phyloP scores from a whole-genome alignment of 805 yeast species.

The Wickerhamiella galacta region DNA sequence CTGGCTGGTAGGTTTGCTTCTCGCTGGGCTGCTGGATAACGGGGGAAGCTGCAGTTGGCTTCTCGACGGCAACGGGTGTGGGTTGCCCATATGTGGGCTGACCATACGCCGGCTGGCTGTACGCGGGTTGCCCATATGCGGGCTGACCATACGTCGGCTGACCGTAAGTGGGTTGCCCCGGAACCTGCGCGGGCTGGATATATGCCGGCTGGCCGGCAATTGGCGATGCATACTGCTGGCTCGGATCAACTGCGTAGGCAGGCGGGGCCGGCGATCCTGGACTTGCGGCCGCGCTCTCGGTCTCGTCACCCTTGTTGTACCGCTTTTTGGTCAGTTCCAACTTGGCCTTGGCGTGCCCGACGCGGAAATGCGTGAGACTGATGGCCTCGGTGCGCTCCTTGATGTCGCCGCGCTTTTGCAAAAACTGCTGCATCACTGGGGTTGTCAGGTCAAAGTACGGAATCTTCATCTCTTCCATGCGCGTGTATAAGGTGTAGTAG shows the following conservation, averaged over 20 bases:
- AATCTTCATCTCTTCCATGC: conserved; percentile 91
- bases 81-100: conserved; percentile 1
- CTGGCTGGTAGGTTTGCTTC: conserved; percentile 12
- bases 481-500: conserved; percentile 76
- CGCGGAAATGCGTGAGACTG: conserved; percentile 77
- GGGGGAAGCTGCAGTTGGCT: conserved; percentile 13
- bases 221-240: conserved; percentile 9
- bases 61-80: too few species aligned
- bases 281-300: conserved; percentile 23
- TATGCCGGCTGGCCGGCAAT: conserved; percentile 19
- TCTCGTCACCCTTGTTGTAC: conserved; percentile 27
- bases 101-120: conserved; percentile 1
- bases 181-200: conserved; percentile 15
- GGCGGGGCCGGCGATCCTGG: conserved; percentile 19
- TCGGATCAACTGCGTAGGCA: conserved; percentile 18
- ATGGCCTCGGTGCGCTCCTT: conserved; percentile 81
- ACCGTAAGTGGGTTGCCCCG: conserved; percentile 9
- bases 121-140: conserved; percentile 7
- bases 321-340: conserved; percentile 69
- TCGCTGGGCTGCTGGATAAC: conserved; percentile 17
- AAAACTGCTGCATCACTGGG: conserved; percentile 70
- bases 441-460: conserved; percentile 82
- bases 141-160: conserved; percentile 15
- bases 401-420: conserved; percentile 70
- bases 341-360: conserved; percentile 74